Conservation (phyloP, 805 yeast genomes). For the Spathaspora passalidarum region DNA sequence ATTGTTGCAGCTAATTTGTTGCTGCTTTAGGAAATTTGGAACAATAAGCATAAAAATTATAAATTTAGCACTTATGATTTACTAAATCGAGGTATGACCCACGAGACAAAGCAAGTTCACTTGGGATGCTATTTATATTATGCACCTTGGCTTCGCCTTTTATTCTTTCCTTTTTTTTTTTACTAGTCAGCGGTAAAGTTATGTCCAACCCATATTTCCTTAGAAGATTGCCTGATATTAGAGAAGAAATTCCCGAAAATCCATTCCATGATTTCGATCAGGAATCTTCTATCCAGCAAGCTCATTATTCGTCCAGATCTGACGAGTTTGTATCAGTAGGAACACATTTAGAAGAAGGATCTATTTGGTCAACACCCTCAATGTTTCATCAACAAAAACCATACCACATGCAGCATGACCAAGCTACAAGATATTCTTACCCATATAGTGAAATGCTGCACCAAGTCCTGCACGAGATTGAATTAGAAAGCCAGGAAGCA, state of each 20-base stretch:
- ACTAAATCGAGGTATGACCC: too few relatives aligned
- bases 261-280: not conserved
- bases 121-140: too few relatives aligned
- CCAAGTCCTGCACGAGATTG: too few relatives aligned
- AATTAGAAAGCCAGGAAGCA: conserved; percentile 1
- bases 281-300: not conserved
- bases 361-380: not conserved
- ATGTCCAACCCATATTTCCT: not conserved
- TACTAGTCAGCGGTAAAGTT: too few relatives aligned
- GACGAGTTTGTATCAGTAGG: too few relatives aligned
- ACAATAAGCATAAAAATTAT: not conserved
- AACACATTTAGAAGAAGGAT: not conserved
- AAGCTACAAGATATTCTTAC: not conserved
- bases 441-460: not conserved
- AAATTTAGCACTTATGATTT: not conserved
- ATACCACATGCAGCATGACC: not conserved
- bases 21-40: not conserved
- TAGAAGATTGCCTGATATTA: not conserved
- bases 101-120: too few relatives aligned
- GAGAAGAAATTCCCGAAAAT: not conserved
- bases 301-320: not conserved
- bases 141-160: too few relatives aligned
- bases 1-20: not conserved
- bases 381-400: not conserved
- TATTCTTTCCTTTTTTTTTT: too few relatives aligned